phyloP scores from a whole-genome alignment of 306 rosid species.

The barrel medic (Medicago truncatula) region DNA sequence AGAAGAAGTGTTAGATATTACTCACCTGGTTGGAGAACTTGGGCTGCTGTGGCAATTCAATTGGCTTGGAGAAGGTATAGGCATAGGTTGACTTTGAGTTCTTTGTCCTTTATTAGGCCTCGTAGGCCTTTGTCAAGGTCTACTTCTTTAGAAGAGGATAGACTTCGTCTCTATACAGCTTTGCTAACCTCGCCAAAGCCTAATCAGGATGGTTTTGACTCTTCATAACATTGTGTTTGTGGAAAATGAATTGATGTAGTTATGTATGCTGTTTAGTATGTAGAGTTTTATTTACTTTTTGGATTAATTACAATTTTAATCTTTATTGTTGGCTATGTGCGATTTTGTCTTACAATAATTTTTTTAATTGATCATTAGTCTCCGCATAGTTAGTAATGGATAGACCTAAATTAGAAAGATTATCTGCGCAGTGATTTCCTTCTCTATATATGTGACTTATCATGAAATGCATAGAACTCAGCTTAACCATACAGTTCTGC shows the following conservation, averaged over 20 bases:
- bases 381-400: too few relatives aligned
- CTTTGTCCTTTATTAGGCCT: slow-evolving; percentile 80
- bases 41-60: slow-evolving; percentile 97
- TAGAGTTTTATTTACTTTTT: background rate
- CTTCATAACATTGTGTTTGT: slow-evolving; percentile 13
- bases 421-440: too few relatives aligned
- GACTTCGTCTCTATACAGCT: slow-evolving; percentile 83
- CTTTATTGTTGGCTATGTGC: background rate
- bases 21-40: slow-evolving; percentile 96
- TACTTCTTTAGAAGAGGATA: slow-evolving; percentile 85
- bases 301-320: background rate
- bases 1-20: slow-evolving; percentile 91
- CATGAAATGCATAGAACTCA: too few relatives aligned
- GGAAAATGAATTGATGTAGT: background rate
- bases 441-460: too few relatives aligned
- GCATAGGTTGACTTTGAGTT: slow-evolving; percentile 71
- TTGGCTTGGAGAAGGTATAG: slow-evolving; percentile 85
- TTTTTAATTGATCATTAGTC: background rate
- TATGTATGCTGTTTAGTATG: background rate
- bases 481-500: too few relatives aligned
- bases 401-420: too few relatives aligned
- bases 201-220: slow-evolving; percentile 74
- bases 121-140: slow-evolving; percentile 79
- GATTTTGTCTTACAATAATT: background rate
- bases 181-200: slow-evolving; percentile 94